Base-by-base conservation (phyloP, 441 rosid species). In the Aleurites moluccanus region DNA sequence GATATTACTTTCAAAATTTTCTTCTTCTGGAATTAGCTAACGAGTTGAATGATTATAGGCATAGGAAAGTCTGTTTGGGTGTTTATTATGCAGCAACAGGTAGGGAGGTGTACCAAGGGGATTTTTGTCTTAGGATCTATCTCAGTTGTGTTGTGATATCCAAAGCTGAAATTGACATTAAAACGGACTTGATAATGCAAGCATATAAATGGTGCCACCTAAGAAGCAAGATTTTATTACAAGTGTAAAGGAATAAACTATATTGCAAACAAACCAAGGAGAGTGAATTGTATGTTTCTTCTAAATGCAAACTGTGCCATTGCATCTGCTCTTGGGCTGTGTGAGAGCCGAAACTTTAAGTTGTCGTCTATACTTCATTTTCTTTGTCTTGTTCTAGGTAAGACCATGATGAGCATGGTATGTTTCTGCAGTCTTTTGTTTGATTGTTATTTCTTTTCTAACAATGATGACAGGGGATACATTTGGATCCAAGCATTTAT, bases 401-500 rank as follows among this genome's bases (percentile, higher is more conserved):
- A 27, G 64, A 73, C 16, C 57, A 18, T 67, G 33, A 16, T 42
- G 50, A 27, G 18, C 78, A 25, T 68, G 49, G 38, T 47, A n/a
- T 52, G 6, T 40, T 66, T 33, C 21, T 57, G 44, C 65, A 40
- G 23, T 47, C 66, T 49, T 70, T 42, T 28, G 62, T 47, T 62
- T 82, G 30, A 68, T 78, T 52, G 44, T 56, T 60, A 33, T 71
- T 71, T 83, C 49, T 74, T 71, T 71, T 83, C 55, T 74, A 63
- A 6, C 33, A 73, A 77, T 80, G 56, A 78, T 83, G 74, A 28
- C 83, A 96, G 99, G 99, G 99, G 64, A 84, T 91, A 82, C 98
- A 96, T 91, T 83, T 96, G 85, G 98, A 96, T 77, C 99, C 98
- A 75, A 96, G 96, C 86, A 96, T 96, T 67, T 96, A 96, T 85